Base-by-base conservation (phyloP, 2,329 filamentous ascomycete species). In the Pestalotiopsis sp. region DNA sequence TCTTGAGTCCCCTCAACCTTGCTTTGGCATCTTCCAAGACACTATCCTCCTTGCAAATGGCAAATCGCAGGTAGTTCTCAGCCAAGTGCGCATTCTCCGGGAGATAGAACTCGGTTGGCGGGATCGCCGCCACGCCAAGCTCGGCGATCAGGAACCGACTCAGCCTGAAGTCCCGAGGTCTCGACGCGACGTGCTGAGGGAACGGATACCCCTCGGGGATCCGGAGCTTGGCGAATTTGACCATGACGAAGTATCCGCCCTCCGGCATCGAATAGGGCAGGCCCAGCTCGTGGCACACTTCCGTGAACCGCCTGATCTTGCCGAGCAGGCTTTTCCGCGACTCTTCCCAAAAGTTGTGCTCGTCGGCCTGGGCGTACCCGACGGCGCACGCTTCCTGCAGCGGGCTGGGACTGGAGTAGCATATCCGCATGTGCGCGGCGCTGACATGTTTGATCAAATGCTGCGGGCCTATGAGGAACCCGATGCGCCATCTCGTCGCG, bases 181-280 rank as follows among this genome's bases (percentile, higher is more conserved):
- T n/a, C 13, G 25, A 39, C 5, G 25, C 59, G 4, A 61, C 59
- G n/a, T 61, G 59, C 14, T 27, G 59, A 14, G 59, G 59, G 25
- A 27, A 61, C 27, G 17, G 5, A 36, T 61, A 61, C 3, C 27
- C 36, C 1, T 61, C 59, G 1, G 59, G 27, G 5, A 61, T 61
- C 27, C 27, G 3, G 17, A 61, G 2, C 59, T 61, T 61, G 14
- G 59, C 17, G 12, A 61, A 36, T 14, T 61, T 61, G 17, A 61
- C 27, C 59, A 61, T 61, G 20, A 61, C 59, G 25, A 61, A 61
- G 14, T 61, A 61, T n/a, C 59, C 59, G 25, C 59, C 59, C 59
- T 61, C 17, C 3, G 59, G 59, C 20, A 23, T 14, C 36, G 59
- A 36, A 17, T 61, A 61, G 25, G 59, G 59, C 59, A 61, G 36